Base-by-base conservation (phyloP, 805 yeast species). In the Wickerhamomyces mucosus region DNA sequence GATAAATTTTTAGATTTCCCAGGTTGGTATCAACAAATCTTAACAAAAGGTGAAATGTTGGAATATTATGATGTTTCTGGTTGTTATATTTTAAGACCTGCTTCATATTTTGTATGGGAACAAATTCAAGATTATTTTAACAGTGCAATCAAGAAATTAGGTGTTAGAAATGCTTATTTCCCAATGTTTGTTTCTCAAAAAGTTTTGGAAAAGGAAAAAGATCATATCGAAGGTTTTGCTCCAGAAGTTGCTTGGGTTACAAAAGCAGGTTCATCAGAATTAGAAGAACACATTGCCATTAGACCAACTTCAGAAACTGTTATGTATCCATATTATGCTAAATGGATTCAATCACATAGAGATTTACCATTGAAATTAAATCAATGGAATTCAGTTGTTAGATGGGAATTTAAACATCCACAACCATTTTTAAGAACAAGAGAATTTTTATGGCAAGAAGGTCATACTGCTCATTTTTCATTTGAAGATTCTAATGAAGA, bases 191-290 rank as follows among this genome's bases (percentile, higher is more conserved):
- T 92, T 31, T 86, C 96, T 8, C 68, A 83, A 28, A 74, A 77
- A 47, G 98, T 94, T 15, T 68, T 92, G 50, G 97, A 94, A 65
- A 85, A 78, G 65, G 99, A 92, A 68, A 92, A 92, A 63, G 99
- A 92, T 55, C 99, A 92, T 57, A 75, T 92, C 48, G 98, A 92
- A 62, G 99, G 99, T 27, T 92, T 92, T 58, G 98, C 99, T 28
- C 98, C 99, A 17, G 99, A 92, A 63, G 99, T 92, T 35, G 99
- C 99, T 17, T 92, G 99, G 99, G 98, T 92, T 46, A 92, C 99
- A 35, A 76, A 69, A 51, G 99, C 99, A 33, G 99, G 99, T 50
- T 58, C 65, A 20, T 80, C 95, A 21, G 97, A 92, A 30, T 70
- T 92, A 48, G 98, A 94, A 35, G 98, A 92, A 65, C 97, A 95